phyloP scores from a whole-genome alignment of 2,329 filamentous ascomycete species.

The Aspergillus brasiliensis region DNA sequence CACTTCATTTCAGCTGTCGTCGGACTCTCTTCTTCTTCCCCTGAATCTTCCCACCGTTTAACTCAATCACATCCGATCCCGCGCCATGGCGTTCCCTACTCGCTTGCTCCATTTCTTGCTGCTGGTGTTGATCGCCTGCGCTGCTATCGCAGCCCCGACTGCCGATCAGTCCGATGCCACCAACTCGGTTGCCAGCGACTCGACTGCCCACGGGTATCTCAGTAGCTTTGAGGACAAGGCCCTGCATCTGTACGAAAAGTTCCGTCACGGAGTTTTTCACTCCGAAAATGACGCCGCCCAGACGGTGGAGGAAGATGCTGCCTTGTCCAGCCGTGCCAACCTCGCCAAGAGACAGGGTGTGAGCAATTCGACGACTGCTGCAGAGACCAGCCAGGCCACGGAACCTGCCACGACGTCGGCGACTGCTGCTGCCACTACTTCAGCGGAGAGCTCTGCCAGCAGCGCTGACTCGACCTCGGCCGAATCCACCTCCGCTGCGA shows the following conservation, averaged over 20 bases:
- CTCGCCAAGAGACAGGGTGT: slow-evolving; percentile 62
- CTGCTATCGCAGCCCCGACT: slow-evolving; percentile 27
- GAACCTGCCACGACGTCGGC: slow-evolving; percentile 9
- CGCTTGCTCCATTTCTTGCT: slow-evolving; percentile 28
- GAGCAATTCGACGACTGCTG: slow-evolving; percentile 12
- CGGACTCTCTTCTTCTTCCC: neutral
- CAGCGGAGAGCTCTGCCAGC: slow-evolving; percentile 6
- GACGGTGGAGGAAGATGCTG: slow-evolving; percentile 61
- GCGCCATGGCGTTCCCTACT: slow-evolving; percentile 18
- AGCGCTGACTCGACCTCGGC: slow-evolving; percentile 3
- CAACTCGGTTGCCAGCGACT: slow-evolving; percentile 18
- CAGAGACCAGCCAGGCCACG: slow-evolving; percentile 12
- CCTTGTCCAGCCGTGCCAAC: slow-evolving; percentile 63
- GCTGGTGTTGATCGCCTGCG: slow-evolving; percentile 29
- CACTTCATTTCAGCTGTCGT: neutral
- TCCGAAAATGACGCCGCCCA: slow-evolving; percentile 66
- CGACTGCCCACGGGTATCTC: slow-evolving; percentile 56
- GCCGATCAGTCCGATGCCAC: slow-evolving; percentile 16
- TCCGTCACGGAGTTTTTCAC: slow-evolving; percentile 68
- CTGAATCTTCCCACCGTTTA: neutral
- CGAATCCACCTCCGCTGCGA: slow-evolving; percentile 15
- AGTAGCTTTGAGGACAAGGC: slow-evolving; percentile 63
- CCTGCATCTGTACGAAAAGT: slow-evolving; percentile 66
- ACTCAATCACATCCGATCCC: neutral
- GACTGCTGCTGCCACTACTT: slow-evolving; percentile 17